These are phyloP conservation scores for Schizopora paradoxa DNA, from an alignment of 1,284 basidiomycete species.

Conservation along the genomic window DNA sequence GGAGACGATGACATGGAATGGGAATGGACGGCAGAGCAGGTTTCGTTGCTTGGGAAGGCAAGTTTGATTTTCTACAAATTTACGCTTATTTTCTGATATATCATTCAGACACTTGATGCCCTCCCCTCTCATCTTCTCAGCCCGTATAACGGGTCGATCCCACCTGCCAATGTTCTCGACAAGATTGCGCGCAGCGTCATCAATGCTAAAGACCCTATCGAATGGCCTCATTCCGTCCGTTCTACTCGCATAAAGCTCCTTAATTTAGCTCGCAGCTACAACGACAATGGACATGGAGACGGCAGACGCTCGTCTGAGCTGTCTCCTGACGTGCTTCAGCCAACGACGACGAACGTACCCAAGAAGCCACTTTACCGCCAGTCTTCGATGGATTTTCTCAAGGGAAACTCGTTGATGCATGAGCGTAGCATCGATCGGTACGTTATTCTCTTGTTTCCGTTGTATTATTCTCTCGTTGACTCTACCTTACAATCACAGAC, in stretches of 20 bases:
- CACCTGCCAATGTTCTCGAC: conserved; percentile 76
- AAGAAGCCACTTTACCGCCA: conserved; percentile 66
- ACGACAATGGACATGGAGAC: conserved; percentile 40
- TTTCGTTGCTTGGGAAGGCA: conserved; percentile 60
- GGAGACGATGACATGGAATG: conserved; percentile 51
- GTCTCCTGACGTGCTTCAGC: conserved; percentile 33
- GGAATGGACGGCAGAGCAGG: conserved; percentile 71
- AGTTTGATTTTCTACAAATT: conserved; percentile 25
- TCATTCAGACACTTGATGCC: conserved; percentile 65
- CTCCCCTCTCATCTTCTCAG: conserved; percentile 76
- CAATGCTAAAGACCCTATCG: conserved; percentile 61
- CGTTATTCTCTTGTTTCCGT: conserved; percentile 23
- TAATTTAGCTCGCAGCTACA: conserved; percentile 60
- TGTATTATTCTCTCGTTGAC: conserved; percentile 5
- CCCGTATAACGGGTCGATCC: conserved; percentile 73
- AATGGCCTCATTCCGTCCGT: conserved; percentile 76
- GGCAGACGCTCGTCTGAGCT: conserved; percentile 29
- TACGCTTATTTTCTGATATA: conserved; percentile 14
- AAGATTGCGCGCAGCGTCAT: conserved; percentile 72
- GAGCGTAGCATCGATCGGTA: conserved; percentile 59
- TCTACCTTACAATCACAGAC: conserved; percentile 33
- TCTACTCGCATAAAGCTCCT: conserved; percentile 75
- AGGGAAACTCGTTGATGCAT: conserved; percentile 43
- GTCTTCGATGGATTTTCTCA: conserved; percentile 81
- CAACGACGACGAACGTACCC: conserved; percentile 38